These are phyloP conservation scores for Fonsecaea pedrosoi DNA, from an alignment of 2,329 filamentous ascomycete species.

Conservation along the genomic window DNA sequence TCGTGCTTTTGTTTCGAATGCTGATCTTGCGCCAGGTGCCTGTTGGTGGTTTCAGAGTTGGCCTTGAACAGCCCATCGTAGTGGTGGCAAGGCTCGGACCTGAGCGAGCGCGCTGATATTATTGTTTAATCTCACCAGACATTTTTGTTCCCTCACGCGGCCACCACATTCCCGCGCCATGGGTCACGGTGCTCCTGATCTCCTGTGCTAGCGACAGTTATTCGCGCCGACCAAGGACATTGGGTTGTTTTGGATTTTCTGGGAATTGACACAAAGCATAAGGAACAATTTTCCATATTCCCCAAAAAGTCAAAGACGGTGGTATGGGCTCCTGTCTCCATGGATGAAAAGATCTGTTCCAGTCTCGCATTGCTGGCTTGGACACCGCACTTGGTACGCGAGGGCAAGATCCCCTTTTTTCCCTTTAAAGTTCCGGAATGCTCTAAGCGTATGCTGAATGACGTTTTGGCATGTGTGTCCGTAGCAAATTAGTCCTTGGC, in stretches of 20 bases:
- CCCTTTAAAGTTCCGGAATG: conserved; percentile 28
- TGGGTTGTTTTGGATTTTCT: conserved; percentile 21
- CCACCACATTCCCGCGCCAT: conserved; percentile 7
- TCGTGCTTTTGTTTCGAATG: conserved; percentile 22
- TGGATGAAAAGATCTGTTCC: background rate
- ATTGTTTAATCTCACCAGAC: conserved; percentile 12
- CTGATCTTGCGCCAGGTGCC: conserved; percentile 8
- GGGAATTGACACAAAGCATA: conserved; percentile 10
- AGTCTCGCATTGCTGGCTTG: conserved; percentile 11
- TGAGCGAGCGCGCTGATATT: conserved; percentile 19
- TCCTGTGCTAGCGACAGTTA: conserved; percentile 7
- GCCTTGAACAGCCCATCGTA: background rate
- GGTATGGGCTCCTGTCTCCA: conserved; percentile 7
- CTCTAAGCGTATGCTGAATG: conserved; percentile 26
- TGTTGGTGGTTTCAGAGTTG: background rate
- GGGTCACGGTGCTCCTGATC: background rate
- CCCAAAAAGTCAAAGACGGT: background rate
- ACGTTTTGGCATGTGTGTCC: conserved; percentile 26
- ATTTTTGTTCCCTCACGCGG: background rate
- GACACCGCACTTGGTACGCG: background rate
- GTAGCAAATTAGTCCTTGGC: conserved; percentile 7
- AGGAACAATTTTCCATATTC: conserved; percentile 5
- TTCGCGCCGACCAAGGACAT: conserved; percentile 14
- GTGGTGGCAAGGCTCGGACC: conserved; percentile 22
- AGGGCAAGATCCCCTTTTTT: background rate